A percentile compares a stretch with the other conserved stretches of the same genome.
Conservation (phyloP, 495 filamentous ascomycete species). For the Penicillium soppii region DNA sequence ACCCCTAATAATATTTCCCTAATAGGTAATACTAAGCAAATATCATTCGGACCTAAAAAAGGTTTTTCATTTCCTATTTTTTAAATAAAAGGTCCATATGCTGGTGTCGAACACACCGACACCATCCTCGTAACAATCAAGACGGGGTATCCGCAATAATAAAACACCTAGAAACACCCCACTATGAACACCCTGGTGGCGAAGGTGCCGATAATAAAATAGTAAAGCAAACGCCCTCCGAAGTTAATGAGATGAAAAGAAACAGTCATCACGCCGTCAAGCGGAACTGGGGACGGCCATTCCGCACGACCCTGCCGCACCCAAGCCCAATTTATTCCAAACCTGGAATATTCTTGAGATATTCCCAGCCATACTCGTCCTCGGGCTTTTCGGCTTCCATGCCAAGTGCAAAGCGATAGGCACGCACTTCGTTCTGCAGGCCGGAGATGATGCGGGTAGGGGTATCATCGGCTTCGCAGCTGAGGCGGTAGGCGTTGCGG, state of each 20-base stretch:
- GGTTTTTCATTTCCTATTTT: not conserved
- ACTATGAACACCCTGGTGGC: not conserved
- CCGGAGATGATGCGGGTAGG: constrained; percentile 50
- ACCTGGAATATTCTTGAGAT: constrained; percentile 45
- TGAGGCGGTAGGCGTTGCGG: constrained; percentile 47
- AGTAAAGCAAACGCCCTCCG: constrained; percentile 2
- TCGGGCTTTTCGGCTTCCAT: constrained; percentile 53
- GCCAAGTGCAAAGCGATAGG: constrained; percentile 51
- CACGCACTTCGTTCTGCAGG: constrained; percentile 55
- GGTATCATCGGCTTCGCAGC: constrained; percentile 50
- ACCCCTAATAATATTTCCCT: no score
- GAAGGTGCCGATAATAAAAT: not conserved
- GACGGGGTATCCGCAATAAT: constrained; percentile 12
- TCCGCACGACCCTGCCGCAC: not conserved
- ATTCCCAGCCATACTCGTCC: constrained; percentile 54
- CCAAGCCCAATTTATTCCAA: constrained; percentile 26
- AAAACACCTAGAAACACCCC: constrained; percentile 6
- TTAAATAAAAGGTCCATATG: no score
- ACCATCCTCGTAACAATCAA: not conserved
- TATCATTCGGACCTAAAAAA: not conserved
- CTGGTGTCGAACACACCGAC: not conserved
- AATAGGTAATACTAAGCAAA: no score
- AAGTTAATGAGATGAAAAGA: constrained; percentile 5
- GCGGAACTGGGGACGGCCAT: not conserved
- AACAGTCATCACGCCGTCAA: constrained; percentile 16